Percentiles rank a stretch among this genome's conserved stretches.
Evolutionary conservation across 2,329 filamentous ascomycete genomes (phyloP).

Genomic region (Paecilomyces dactylethromorphus): DNA sequence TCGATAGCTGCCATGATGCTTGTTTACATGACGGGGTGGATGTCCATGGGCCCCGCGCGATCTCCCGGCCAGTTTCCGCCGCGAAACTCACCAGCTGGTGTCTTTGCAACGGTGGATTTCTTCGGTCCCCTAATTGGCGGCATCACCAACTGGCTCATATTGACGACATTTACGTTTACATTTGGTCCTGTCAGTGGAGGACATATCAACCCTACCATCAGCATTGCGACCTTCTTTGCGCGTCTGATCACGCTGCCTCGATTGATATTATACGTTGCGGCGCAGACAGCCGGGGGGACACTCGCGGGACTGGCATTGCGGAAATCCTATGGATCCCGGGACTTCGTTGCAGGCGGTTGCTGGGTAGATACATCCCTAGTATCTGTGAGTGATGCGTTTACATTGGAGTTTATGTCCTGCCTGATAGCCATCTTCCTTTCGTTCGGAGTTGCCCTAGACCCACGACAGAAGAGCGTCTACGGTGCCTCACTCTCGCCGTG

Average conservation of each 20-base stretch:
- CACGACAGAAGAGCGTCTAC: conserved; percentile 44
- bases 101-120: conserved; percentile 20
- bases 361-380: conserved; percentile 15
- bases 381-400: conserved; percentile 35
- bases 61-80: too few relatives aligned
- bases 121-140: conserved; percentile 27
- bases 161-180: conserved; percentile 45
- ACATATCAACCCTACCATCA: conserved; percentile 50
- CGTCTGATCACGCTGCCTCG: conserved; percentile 45
- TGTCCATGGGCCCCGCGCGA: too few relatives aligned
- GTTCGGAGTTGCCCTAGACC: conserved; percentile 50
- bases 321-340: conserved; percentile 17
- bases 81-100: conserved; percentile 12
- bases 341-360: too few relatives aligned
- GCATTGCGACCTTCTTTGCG: conserved; percentile 46
- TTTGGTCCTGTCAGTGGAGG: conserved; percentile 45
- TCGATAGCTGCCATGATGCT: conserved; percentile 10
- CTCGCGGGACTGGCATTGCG: conserved; percentile 40
- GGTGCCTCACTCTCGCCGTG: conserved; percentile 45
- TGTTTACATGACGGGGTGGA: conserved; percentile 11
- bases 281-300: conserved; percentile 41
- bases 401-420: conserved; percentile 43
- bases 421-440: conserved; percentile 44
- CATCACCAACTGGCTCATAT: conserved; percentile 34
- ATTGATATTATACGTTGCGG: conserved; percentile 41